These are phyloP conservation scores for Suillus fuscotomentosus DNA, from an alignment of 768 basidiomycete species.

Conservation along the genomic window DNA sequence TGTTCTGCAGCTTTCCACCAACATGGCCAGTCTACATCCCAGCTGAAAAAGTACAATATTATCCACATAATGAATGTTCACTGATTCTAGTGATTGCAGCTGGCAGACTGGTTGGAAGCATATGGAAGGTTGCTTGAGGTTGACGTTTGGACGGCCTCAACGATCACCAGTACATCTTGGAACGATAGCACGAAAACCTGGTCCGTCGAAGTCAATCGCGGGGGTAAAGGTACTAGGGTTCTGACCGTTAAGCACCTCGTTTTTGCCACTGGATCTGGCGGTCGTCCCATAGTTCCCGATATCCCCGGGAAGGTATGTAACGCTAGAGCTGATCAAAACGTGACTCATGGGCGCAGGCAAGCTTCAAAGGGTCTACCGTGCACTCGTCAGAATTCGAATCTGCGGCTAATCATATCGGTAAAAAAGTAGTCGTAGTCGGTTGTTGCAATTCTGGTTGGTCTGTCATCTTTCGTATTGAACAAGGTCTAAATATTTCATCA, in stretches of 20 bases:
- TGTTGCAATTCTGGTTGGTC: constrained; percentile 59
- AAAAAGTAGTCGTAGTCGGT: constrained; percentile 68
- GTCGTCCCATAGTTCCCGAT: constrained; percentile 42
- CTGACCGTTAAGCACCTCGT: constrained; percentile 51
- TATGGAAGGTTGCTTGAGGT: constrained; percentile 61
- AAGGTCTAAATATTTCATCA: constrained; percentile 8
- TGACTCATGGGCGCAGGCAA: constrained; percentile 29
- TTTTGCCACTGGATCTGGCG: constrained; percentile 54
- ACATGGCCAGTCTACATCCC: constrained; percentile 57
- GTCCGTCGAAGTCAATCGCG: constrained; percentile 41
- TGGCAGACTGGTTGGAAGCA: constrained; percentile 66
- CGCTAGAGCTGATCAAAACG: not conserved
- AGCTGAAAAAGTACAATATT: constrained; percentile 41
- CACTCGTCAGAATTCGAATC: constrained; percentile 54
- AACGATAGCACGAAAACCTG: constrained; percentile 39
- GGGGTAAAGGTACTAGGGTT: constrained; percentile 30
- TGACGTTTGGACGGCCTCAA: constrained; percentile 59
- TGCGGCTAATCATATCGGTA: constrained; percentile 50
- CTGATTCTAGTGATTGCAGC: constrained; percentile 27
- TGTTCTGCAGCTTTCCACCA: constrained; percentile 45
- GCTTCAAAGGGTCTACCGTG: constrained; percentile 51
- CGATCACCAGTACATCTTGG: constrained; percentile 37
- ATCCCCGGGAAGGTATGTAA: constrained; percentile 21
- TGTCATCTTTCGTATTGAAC: not conserved
- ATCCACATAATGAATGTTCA: not conserved